Percentiles rank a stretch among this genome's conserved stretches.
Evolutionary conservation across 306 rosid genomes (phyloP).

Genomic region (Lablab purpureus): DNA sequence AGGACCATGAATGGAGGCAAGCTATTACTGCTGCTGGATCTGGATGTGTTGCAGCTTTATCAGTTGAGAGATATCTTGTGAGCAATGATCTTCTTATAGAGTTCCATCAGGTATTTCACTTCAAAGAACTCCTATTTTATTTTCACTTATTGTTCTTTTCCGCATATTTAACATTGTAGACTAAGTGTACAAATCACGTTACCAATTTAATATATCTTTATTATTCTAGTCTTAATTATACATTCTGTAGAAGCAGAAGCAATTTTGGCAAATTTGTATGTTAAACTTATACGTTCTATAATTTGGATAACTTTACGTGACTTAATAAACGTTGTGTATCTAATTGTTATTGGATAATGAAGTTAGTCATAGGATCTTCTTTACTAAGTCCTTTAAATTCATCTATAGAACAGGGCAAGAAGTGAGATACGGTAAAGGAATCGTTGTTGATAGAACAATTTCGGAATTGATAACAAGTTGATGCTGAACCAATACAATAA

Average conservation of each 20-base stretch:
- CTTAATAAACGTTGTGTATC: conserved; percentile 14
- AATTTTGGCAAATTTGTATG: conserved; percentile 34
- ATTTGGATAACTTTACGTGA: not conserved
- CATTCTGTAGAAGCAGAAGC: not conserved
- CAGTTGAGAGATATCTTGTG: conserved; percentile 96
- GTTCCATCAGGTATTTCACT: conserved; percentile 89
- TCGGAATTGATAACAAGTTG: not conserved
- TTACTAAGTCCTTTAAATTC: not conserved
- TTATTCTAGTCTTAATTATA: conserved; percentile 10
- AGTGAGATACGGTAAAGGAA: not conserved
- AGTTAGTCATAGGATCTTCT: conserved; percentile 10
- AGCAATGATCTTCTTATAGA: conserved; percentile 77
- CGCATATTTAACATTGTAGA: conserved; percentile 1
- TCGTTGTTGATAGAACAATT: not conserved
- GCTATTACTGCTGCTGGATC: conserved; percentile 98
- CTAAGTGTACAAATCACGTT: conserved; percentile 23
- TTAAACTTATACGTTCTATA: conserved; percentile 16
- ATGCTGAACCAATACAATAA: not conserved
- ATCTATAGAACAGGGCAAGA: not conserved
- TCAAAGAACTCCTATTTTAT: conserved; percentile 28
- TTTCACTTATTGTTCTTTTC: conserved; percentile 30
- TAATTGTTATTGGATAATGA: conserved; percentile 2
- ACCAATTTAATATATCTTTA: conserved; percentile 19
- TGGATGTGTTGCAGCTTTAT: conserved; percentile 94
- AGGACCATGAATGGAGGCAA: conserved; percentile 99